Conservation (phyloP, 768 basidiomycete genomes). For the Phanerochaete sordida region DNA sequence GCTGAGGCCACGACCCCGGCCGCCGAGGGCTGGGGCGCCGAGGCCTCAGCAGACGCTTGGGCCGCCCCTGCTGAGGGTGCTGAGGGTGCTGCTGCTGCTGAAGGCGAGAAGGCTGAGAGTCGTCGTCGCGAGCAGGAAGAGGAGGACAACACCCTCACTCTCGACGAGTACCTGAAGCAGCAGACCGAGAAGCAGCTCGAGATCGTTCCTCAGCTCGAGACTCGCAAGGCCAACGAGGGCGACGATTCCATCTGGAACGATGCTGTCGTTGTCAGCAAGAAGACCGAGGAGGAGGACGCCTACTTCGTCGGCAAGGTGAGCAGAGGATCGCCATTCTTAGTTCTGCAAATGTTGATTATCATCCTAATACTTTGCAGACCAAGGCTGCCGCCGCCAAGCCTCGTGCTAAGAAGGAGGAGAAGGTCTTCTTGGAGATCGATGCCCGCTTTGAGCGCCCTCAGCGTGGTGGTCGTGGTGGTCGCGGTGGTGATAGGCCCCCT, state of each 20-base stretch:
- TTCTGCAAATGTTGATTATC: neutral
- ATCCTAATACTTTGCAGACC: constrained; percentile 41
- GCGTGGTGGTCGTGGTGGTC: constrained; percentile 56
- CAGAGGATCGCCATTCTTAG: neutral
- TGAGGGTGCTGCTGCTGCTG: constrained; percentile 23
- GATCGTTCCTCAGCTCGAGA: constrained; percentile 75
- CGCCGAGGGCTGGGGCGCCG: constrained; percentile 35
- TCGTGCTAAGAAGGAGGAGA: constrained; percentile 82
- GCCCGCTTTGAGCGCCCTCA: constrained; percentile 81
- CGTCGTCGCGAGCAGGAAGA: constrained; percentile 66
- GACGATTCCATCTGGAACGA: constrained; percentile 70
- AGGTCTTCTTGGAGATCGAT: constrained; percentile 90
- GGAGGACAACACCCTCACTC: constrained; percentile 90
- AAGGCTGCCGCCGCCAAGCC: constrained; percentile 58
- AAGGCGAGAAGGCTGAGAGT: constrained; percentile 25
- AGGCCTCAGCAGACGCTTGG: constrained; percentile 28
- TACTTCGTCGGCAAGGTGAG: constrained; percentile 92
- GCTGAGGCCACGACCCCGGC: constrained; percentile 41
- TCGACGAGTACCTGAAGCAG: constrained; percentile 90
- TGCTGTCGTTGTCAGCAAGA: constrained; percentile 57
- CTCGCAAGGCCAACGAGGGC: constrained; percentile 76
- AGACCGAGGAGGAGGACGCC: constrained; percentile 55
- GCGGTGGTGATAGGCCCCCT: constrained; percentile 36
- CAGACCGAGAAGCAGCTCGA: constrained; percentile 57
- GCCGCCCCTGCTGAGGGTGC: constrained; percentile 29